These are phyloP conservation scores for Dendrobium huoshanense DNA, from an alignment of 106 monocot species.

Conservation along the genomic window DNA sequence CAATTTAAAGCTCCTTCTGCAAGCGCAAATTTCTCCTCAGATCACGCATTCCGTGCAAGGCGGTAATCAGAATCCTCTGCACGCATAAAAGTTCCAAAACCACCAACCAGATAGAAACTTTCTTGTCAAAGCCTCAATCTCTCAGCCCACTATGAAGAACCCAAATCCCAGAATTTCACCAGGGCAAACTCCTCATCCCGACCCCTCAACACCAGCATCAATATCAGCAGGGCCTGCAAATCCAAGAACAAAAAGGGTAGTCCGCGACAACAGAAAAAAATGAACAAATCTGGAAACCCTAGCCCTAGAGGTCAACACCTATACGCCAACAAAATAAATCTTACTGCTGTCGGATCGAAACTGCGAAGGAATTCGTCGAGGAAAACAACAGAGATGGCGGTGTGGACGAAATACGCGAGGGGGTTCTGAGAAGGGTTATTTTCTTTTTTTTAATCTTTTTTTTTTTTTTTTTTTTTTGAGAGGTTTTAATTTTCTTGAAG, in stretches of 20 bases:
- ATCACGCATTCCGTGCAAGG: constrained; percentile 29
- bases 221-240: background rate
- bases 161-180: background rate
- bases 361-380: background rate
- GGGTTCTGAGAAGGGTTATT: background rate
- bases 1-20: constrained; percentile 15
- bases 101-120: background rate
- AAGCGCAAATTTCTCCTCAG: constrained; percentile 44
- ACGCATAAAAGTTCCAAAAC: background rate
- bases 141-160: background rate
- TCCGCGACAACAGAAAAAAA: background rate
- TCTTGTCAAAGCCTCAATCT: background rate
- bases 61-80: background rate
- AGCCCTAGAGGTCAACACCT: background rate
- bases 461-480: background rate
- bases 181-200: background rate
- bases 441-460: background rate
- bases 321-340: background rate
- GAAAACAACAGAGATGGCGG: background rate
- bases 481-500: background rate
- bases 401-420: background rate
- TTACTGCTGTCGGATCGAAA: constrained; percentile 5
- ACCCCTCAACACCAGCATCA: background rate
- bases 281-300: background rate
- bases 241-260: background rate